Conservation (phyloP, 768 basidiomycete species). For the Leucosporidium yakuticum region DNA sequence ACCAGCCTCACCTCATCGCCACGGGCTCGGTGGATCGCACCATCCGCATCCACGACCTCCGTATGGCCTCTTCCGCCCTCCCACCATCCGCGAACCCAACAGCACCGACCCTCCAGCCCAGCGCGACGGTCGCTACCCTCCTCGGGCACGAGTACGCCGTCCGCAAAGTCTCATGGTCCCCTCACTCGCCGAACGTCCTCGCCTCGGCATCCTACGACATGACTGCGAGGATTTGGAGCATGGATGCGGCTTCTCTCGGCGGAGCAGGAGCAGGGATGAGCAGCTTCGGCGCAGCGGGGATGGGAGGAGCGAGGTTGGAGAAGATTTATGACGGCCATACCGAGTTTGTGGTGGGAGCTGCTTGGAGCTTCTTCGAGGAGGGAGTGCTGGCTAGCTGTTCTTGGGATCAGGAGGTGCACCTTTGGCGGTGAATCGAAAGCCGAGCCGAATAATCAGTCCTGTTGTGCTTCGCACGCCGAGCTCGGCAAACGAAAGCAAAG, state of each 20-base stretch:
- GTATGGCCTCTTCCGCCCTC: slow-evolving; percentile 58
- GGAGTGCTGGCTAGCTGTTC: slow-evolving; percentile 80
- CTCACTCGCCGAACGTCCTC: slow-evolving; percentile 39
- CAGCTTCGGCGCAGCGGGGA: slow-evolving; percentile 45
- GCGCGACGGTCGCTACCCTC: slow-evolving; percentile 47
- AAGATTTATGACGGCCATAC: slow-evolving; percentile 81
- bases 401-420: slow-evolving; percentile 80
- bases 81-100: not conserved
- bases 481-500: too few species aligned
- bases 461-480: too few species aligned
- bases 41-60: slow-evolving; percentile 76
- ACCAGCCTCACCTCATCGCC: slow-evolving; percentile 68
- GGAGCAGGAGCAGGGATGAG: not conserved
- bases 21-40: slow-evolving; percentile 72
- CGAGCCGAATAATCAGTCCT: too few species aligned
- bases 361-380: slow-evolving; percentile 88
- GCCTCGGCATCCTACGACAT: slow-evolving; percentile 79
- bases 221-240: slow-evolving; percentile 79
- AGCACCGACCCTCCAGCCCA: slow-evolving; percentile 15
- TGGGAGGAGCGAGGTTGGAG: slow-evolving; percentile 50
- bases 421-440: slow-evolving; percentile 48
- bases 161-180: slow-evolving; percentile 72
- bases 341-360: slow-evolving; percentile 87
- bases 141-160: slow-evolving; percentile 86
- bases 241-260: slow-evolving; percentile 4